Conservation (phyloP, 2,329 filamentous ascomycete species). For the Westerdykella ornata region DNA sequence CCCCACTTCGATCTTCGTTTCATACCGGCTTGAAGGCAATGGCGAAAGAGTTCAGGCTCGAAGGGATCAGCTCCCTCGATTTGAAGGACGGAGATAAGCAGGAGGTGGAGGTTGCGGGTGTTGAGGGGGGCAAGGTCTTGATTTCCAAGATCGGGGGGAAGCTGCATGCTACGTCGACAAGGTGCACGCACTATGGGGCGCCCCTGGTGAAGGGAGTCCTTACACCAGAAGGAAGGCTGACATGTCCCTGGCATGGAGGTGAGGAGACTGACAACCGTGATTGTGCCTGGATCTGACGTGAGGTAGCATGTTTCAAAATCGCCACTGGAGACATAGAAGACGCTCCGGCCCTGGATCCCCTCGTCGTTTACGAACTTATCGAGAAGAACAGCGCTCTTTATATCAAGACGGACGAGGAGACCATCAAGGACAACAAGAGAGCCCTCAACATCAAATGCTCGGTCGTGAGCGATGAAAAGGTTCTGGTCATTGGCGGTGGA, state of each 20-base stretch:
- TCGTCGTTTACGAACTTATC: constrained; percentile 72
- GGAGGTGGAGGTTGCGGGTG: constrained; percentile 83
- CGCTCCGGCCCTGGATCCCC: constrained; percentile 80
- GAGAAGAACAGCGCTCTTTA: constrained; percentile 81
- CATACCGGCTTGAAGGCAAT: constrained; percentile 32
- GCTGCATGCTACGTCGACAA: constrained; percentile 72
- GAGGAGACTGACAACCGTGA: constrained; percentile 19
- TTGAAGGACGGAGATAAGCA: constrained; percentile 76
- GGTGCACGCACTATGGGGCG: constrained; percentile 87
- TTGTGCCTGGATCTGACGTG: constrained; percentile 6
- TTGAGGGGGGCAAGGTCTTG: constrained; percentile 79
- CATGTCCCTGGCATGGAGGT: constrained; percentile 97
- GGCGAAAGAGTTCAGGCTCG: constrained; percentile 55
- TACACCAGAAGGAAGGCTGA: constrained; percentile 72
- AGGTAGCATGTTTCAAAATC: constrained; percentile 80
- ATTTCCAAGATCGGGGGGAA: constrained; percentile 71
- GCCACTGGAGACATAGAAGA: constrained; percentile 90
- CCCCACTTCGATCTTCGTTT: constrained; percentile 14
- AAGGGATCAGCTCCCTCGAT: constrained; percentile 66
- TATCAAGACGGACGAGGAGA: constrained; percentile 69
- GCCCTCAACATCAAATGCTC: constrained; percentile 68
- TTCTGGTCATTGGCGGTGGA: constrained; percentile 82
- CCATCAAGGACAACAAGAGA: constrained; percentile 69
- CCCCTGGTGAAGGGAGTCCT: constrained; percentile 82
- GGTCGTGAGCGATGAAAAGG: constrained; percentile 52